phyloP scores from a whole-genome alignment of 345 rosid species.

The Acer campestre region DNA sequence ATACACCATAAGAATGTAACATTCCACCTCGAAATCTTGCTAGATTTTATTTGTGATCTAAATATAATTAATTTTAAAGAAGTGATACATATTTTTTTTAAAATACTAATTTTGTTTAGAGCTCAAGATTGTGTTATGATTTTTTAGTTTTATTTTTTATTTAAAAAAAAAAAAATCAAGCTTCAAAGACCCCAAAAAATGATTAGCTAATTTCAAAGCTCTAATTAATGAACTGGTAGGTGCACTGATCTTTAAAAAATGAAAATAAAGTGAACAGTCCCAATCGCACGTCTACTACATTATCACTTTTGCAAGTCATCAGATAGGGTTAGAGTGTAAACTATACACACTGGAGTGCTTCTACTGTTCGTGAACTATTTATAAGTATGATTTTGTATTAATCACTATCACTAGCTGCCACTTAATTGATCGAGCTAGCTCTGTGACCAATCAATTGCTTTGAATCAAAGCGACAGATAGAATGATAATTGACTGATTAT shows the following conservation, averaged over 20 bases:
- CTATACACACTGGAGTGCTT: slow-evolving; percentile 12
- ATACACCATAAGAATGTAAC: slow-evolving; percentile 20
- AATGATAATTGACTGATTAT: slow-evolving; percentile 28
- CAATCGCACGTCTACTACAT: not conserved
- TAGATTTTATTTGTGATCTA: not conserved
- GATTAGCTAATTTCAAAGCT: slow-evolving; percentile 1
- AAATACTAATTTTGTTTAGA: not conserved
- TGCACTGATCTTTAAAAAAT: not conserved
- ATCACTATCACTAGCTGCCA: slow-evolving; percentile 21
- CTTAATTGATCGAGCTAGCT: slow-evolving; percentile 18
- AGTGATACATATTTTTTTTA: too few species aligned
- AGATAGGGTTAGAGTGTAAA: slow-evolving; percentile 1
- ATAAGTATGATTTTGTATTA: not conserved
- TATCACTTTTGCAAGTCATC: slow-evolving; percentile 7
- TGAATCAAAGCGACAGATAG: slow-evolving; percentile 23
- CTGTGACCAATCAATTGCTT: slow-evolving; percentile 25
- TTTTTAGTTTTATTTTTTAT: too few species aligned
- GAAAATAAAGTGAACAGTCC: not conserved
- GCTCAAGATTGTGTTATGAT: not conserved
- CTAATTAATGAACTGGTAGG: slow-evolving; percentile 16
- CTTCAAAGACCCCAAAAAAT: not conserved
- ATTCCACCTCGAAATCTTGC: slow-evolving; percentile 15
- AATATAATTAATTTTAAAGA: too few species aligned
- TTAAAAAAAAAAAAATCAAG: not conserved
- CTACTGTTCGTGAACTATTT: slow-evolving; percentile 5